Percentiles rank a stretch among this genome's conserved stretches.
Evolutionary conservation across 2,329 filamentous ascomycete genomes (phyloP).

Genomic region (Botryotinia globosa): DNA sequence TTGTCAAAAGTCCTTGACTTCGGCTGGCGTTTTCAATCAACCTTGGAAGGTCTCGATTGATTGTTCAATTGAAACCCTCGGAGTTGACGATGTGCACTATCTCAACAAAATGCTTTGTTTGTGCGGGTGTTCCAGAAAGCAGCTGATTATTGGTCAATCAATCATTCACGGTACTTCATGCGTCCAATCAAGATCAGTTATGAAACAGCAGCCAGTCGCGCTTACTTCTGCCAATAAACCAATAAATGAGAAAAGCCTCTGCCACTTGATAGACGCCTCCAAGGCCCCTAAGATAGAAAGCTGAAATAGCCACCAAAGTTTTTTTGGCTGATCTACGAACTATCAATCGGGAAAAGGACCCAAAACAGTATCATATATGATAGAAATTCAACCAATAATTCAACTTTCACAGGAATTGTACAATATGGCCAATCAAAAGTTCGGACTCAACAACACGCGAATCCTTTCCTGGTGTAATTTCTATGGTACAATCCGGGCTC

Average conservation of each 20-base stretch:
- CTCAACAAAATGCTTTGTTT: slow-evolving; percentile 13
- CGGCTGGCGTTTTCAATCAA: background rate
- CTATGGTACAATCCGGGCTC: background rate
- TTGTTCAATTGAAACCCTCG: slow-evolving; percentile 6
- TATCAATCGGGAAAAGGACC: background rate
- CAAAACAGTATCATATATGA: background rate
- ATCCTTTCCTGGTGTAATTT: background rate
- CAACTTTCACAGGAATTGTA: background rate
- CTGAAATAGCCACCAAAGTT: slow-evolving; percentile 2
- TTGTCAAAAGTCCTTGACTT: background rate
- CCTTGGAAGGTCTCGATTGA: background rate
- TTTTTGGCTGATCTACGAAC: slow-evolving; percentile 5
- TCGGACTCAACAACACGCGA: background rate
- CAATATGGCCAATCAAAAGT: background rate
- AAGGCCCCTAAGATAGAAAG: background rate
- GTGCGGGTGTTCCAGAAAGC: background rate
- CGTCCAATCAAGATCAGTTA: slow-evolving; percentile 1
- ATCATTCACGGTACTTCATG: background rate
- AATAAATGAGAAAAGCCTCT: slow-evolving; percentile 10
- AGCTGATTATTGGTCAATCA: background rate
- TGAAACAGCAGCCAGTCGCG: slow-evolving; percentile 1
- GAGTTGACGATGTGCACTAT: background rate
- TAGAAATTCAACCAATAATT: background rate
- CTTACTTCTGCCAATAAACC: slow-evolving; percentile 16
- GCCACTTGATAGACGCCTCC: slow-evolving; percentile 12